Evolutionary conservation across 78 protist species (phyloP).

Genomic region (Polysphondylium violaceum): DNA sequence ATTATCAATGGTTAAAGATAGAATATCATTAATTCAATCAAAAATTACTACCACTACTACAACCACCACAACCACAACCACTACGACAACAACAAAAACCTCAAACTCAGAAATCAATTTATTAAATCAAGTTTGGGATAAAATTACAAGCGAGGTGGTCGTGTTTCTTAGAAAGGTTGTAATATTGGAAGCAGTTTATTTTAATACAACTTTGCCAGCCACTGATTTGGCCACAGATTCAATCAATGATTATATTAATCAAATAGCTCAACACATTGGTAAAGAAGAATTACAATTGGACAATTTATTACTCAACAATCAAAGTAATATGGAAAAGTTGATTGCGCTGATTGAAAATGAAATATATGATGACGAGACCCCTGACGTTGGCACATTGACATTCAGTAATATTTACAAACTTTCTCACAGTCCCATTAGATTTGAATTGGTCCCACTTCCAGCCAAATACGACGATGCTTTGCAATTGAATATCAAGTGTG

Average conservation of each 20-base stretch:
- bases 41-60: neutral
- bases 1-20: neutral
- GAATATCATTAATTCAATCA: neutral
- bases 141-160: neutral
- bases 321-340: neutral
- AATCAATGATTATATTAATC: neutral
- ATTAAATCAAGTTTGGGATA: neutral
- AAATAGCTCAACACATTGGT: neutral
- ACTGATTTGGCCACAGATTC: neutral
- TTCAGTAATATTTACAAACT: neutral
- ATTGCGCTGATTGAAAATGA: neutral
- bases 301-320: neutral
- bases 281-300: neutral
- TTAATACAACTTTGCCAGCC: neutral
- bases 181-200: neutral
- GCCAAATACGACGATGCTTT: constrained; percentile 6
- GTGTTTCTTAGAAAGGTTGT: neutral
- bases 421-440: neutral
- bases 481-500: neutral
- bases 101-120: no score
- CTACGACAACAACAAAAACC: neutral
- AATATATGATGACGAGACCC: no score
- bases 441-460: neutral
- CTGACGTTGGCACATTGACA: neutral
- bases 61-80: neutral